A percentile compares a stretch with the other conserved stretches of the same genome.
These are phyloP conservation scores for Paraphoma sp. DNA, from an alignment of 2,329 filamentous ascomycete genomes.

Conservation along the genomic window DNA sequence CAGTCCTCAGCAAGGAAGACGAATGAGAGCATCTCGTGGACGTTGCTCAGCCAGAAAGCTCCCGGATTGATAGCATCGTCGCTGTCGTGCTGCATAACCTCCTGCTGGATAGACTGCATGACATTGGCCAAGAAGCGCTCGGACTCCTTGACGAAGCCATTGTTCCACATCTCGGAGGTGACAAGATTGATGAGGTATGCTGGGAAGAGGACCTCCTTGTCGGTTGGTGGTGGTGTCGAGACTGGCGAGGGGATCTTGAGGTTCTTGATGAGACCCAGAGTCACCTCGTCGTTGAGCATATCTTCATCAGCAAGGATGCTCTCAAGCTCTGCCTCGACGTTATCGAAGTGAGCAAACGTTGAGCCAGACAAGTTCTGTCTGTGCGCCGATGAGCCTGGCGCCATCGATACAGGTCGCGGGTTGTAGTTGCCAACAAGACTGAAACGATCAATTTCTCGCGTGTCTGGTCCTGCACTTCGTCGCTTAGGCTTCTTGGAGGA, in stretches of 20 bases:
- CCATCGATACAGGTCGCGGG: conserved; percentile 95
- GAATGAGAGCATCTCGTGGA: conserved; percentile 99
- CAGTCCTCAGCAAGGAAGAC: conserved; percentile 99
- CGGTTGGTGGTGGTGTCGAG: conserved; percentile 86
- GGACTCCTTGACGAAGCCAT: conserved; percentile 98
- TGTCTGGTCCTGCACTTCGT: conserved; percentile 87
- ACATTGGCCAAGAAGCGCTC: conserved; percentile 98
- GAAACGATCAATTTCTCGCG: conserved; percentile 81
- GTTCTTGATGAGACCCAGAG: conserved; percentile 93
- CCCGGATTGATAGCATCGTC: conserved; percentile 97
- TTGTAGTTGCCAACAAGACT: conserved; percentile 79
- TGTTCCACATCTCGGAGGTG: conserved; percentile 99
- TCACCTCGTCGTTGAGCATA: conserved; percentile 94
- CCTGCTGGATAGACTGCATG: conserved; percentile 99
- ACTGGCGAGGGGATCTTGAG: conserved; percentile 93
- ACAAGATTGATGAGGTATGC: conserved; percentile 99
- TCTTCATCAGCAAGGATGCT: conserved; percentile 94
- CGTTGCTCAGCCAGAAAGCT: conserved; percentile 98
- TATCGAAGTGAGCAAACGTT: conserved; percentile 83
- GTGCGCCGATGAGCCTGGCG: conserved; percentile 69
- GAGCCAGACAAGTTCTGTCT: conserved; percentile 76
- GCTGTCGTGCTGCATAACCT: conserved; percentile 98
- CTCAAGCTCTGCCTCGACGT: conserved; percentile 93
- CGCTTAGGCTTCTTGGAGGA: conserved; percentile 97
- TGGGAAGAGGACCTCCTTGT: conserved; percentile 98